These are phyloP conservation scores for Podila clonocystis DNA, from an alignment of 192 early-diverging fungal species.

Conservation along the genomic window DNA sequence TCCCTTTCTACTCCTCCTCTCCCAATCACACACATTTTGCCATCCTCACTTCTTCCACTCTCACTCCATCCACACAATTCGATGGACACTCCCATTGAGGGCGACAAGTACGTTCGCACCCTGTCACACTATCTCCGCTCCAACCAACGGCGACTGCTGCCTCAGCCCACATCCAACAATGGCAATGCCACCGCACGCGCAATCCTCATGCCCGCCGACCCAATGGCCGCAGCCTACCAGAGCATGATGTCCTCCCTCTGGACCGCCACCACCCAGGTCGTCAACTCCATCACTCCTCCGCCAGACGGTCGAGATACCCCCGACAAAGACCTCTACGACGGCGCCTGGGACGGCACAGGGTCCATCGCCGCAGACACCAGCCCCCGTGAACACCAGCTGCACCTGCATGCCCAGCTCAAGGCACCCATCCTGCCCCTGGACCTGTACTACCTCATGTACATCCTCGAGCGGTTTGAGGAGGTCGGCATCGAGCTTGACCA, in stretches of 20 bases:
- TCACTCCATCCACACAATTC: slow-evolving; percentile 5
- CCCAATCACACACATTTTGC: not conserved
- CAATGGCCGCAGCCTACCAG: slow-evolving; percentile 49
- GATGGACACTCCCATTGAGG: slow-evolving; percentile 52
- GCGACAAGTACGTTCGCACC: slow-evolving; percentile 66
- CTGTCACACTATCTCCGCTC: slow-evolving; percentile 62
- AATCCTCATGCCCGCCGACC: slow-evolving; percentile 38
- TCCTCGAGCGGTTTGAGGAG: slow-evolving; percentile 42
- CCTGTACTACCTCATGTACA: slow-evolving; percentile 44
- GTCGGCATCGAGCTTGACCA: slow-evolving; percentile 43
- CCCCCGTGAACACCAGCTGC: slow-evolving; percentile 37
- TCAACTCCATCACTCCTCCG: slow-evolving; percentile 44
- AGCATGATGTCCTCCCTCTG: slow-evolving; percentile 58
- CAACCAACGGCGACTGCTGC: slow-evolving; percentile 58
- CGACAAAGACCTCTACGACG: slow-evolving; percentile 29
- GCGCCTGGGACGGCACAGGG: slow-evolving; percentile 50
- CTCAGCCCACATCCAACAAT: slow-evolving; percentile 5
- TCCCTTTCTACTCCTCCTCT: not conserved
- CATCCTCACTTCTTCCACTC: not conserved
- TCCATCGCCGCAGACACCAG: slow-evolving; percentile 23
- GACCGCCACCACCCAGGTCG: slow-evolving; percentile 46
- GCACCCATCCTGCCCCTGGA: slow-evolving; percentile 49
- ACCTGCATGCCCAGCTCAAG: slow-evolving; percentile 44
- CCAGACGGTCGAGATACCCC: slow-evolving; percentile 1
- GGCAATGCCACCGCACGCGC: slow-evolving; percentile 20